Evolutionary conservation across 768 basidiomycete species (phyloP).

Genomic region (Saitozyma podzolica): DNA sequence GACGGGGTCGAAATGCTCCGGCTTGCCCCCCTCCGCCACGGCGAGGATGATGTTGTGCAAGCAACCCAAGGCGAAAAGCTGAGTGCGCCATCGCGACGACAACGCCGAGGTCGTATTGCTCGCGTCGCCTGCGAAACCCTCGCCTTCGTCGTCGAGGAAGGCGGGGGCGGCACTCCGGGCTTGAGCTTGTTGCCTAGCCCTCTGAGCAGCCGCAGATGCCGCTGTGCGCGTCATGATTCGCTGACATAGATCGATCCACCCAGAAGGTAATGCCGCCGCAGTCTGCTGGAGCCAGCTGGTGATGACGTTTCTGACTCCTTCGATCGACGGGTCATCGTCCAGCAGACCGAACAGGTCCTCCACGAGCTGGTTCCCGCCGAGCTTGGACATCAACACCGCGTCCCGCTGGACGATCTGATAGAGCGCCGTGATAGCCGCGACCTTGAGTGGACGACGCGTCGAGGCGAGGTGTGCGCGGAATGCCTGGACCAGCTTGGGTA

Average conservation of each 20-base stretch:
- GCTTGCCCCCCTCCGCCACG: slow-evolving; percentile 68
- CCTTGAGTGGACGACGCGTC: slow-evolving; percentile 76
- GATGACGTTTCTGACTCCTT: slow-evolving; percentile 91
- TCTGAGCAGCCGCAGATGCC: slow-evolving; percentile 44
- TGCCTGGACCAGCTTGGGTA: slow-evolving; percentile 73
- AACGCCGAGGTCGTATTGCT: slow-evolving; percentile 25
- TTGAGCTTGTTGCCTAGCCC: slow-evolving; percentile 8
- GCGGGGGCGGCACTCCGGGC: slow-evolving; percentile 31
- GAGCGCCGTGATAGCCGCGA: slow-evolving; percentile 90
- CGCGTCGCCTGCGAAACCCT: slow-evolving; percentile 61
- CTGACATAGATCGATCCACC: slow-evolving; percentile 98
- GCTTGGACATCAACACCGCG: slow-evolving; percentile 81
- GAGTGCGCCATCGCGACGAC: slow-evolving; percentile 87
- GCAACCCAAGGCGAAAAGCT: slow-evolving; percentile 89
- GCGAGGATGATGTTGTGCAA: slow-evolving; percentile 82
- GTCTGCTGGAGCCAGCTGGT: slow-evolving; percentile 93
- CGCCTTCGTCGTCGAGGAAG: slow-evolving; percentile 85
- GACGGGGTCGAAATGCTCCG: slow-evolving; percentile 79
- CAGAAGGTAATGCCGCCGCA: slow-evolving; percentile 84
- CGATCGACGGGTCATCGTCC: slow-evolving; percentile 89
- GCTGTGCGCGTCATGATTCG: slow-evolving; percentile 94
- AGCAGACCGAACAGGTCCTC: slow-evolving; percentile 93
- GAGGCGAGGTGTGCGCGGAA: slow-evolving; percentile 80
- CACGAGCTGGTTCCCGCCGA: slow-evolving; percentile 91
- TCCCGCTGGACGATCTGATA: slow-evolving; percentile 98